Evolutionary conservation across 371 early-diverging fungal genomes (phyloP).

Genomic region (Mortierella sp.): DNA sequence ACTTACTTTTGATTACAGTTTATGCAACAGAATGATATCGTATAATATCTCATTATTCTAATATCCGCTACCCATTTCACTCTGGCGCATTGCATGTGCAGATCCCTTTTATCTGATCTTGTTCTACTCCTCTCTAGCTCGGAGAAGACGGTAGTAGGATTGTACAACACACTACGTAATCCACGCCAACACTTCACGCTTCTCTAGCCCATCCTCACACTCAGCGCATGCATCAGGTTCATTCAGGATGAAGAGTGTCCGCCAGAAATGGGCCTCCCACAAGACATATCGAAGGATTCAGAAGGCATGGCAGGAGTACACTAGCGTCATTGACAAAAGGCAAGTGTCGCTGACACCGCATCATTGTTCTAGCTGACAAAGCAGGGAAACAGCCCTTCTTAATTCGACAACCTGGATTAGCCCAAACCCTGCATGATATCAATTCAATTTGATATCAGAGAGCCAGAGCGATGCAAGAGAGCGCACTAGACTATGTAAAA

Average conservation of each 20-base stretch:
- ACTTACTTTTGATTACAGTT: no score
- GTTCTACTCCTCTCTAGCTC: background rate
- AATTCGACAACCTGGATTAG: background rate
- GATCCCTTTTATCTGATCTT: background rate
- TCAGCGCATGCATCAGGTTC: slow-evolving; percentile 45
- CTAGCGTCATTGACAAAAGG: slow-evolving; percentile 50
- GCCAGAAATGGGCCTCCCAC: slow-evolving; percentile 62
- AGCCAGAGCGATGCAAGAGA: background rate
- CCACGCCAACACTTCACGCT: background rate
- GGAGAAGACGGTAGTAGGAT: background rate
- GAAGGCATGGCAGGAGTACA: slow-evolving; percentile 56
- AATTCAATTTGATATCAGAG: background rate
- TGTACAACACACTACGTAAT: background rate
- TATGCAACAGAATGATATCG: background rate
- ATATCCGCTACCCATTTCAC: background rate
- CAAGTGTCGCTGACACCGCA: slow-evolving; percentile 16
- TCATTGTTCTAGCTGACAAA: background rate
- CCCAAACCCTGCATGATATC: background rate
- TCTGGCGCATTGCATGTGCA: background rate
- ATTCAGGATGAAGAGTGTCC: slow-evolving; percentile 68
- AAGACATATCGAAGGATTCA: slow-evolving; percentile 58
- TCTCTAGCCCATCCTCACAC: background rate
- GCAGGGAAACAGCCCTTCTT: background rate
- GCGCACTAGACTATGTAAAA: background rate
- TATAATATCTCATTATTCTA: background rate